Evolutionary conservation across 2,329 filamentous ascomycete genomes (phyloP).

Genomic region (Colletotrichum lentis): DNA sequence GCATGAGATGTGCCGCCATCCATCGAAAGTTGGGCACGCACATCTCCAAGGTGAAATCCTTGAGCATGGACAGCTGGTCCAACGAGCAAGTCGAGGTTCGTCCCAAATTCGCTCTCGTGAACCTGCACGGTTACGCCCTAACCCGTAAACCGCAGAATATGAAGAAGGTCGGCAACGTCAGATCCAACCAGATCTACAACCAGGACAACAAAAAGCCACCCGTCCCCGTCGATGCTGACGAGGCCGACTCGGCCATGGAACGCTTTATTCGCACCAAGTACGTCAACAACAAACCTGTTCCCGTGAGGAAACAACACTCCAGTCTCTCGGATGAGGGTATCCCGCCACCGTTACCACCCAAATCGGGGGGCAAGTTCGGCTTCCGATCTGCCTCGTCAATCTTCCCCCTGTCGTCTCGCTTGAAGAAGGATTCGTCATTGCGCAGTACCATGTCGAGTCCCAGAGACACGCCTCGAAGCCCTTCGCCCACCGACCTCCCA

Average conservation of each 20-base stretch:
- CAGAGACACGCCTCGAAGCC: constrained; percentile 44
- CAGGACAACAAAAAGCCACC: constrained; percentile 82
- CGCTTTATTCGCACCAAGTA: constrained; percentile 96
- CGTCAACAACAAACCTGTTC: constrained; percentile 62
- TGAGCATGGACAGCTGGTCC: constrained; percentile 98
- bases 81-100: constrained; percentile 94
- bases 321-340: constrained; percentile 65
- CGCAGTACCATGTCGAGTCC: constrained; percentile 38
- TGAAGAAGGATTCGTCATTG: constrained; percentile 61
- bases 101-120: constrained; percentile 31
- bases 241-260: constrained; percentile 94
- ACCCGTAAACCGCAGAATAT: constrained; percentile 72
- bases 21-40: constrained; percentile 98
- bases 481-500: constrained; percentile 51
- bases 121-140: background rate
- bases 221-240: constrained; percentile 88
- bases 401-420: constrained; percentile 68
- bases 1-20: constrained; percentile 94
- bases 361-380: constrained; percentile 69
- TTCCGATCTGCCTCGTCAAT: constrained; percentile 72
- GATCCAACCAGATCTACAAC: constrained; percentile 90
- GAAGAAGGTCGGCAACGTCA: constrained; percentile 87
- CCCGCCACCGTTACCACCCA: constrained; percentile 69
- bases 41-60: constrained; percentile 97
- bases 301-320: constrained; percentile 51